Evolutionary conservation across 2,329 filamentous ascomycete species (phyloP).

Genomic region (Seiridium unicorne): DNA sequence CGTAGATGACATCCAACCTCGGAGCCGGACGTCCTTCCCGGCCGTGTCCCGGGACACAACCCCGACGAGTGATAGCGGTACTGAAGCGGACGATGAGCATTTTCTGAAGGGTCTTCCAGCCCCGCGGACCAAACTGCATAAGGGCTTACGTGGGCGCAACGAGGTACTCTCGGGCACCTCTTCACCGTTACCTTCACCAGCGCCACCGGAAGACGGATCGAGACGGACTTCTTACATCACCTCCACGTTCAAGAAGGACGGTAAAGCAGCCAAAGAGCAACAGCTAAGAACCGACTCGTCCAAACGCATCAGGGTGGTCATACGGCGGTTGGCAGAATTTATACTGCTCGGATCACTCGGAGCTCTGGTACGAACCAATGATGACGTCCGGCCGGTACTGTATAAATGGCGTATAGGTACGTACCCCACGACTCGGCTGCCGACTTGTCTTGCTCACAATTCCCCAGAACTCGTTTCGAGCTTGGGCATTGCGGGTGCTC

Average conservation of each 20-base stretch:
- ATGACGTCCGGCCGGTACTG: conserved; percentile 43
- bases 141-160: conserved; percentile 68
- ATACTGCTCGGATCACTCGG: conserved; percentile 49
- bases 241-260: conserved; percentile 20
- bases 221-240: conserved; percentile 15
- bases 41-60: conserved; percentile 50
- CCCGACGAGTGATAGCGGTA: conserved; percentile 82
- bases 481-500: conserved; percentile 28
- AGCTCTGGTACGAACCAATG: conserved; percentile 45
- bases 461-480: conserved; percentile 40
- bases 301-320: conserved; percentile 48
- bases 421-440: background rate
- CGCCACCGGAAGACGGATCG: conserved; percentile 40
- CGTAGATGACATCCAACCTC: conserved; percentile 17
- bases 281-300: conserved; percentile 29
- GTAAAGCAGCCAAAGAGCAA: conserved; percentile 19
- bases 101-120: conserved; percentile 83
- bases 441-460: conserved; percentile 14
- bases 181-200: conserved; percentile 53
- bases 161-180: conserved; percentile 53
- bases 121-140: conserved; percentile 69
- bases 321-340: conserved; percentile 52
- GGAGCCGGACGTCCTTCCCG: conserved; percentile 19
- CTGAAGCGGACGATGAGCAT: conserved; percentile 92
- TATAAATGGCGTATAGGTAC: conserved; percentile 49